Conservation (phyloP, 495 filamentous ascomycete genomes). For the Endocarpon pusillum region DNA sequence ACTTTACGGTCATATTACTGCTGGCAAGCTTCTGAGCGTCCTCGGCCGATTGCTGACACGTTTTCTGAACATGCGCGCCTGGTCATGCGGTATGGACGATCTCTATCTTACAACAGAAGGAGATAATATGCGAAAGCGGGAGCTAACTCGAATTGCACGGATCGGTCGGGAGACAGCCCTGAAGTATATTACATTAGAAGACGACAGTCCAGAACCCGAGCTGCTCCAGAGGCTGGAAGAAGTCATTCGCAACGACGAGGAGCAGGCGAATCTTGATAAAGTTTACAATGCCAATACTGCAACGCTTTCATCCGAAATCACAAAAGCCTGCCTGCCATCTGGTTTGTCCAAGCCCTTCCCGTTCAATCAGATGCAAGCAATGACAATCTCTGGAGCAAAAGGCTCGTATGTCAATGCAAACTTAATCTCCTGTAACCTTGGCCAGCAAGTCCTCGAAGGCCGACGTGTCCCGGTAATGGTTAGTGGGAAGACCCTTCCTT, state of each 20-base stretch:
- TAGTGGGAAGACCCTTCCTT: slow-evolving; percentile 89
- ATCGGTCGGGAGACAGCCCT: slow-evolving; percentile 71
- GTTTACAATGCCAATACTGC: slow-evolving; percentile 59
- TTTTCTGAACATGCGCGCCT: slow-evolving; percentile 80
- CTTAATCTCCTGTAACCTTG: slow-evolving; percentile 91
- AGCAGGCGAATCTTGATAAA: slow-evolving; percentile 73
- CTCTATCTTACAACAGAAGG: slow-evolving; percentile 69
- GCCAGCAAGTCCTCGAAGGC: slow-evolving; percentile 93
- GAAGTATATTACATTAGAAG: slow-evolving; percentile 80
- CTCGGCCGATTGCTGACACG: slow-evolving; percentile 79
- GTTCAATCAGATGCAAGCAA: slow-evolving; percentile 95
- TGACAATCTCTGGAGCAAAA: slow-evolving; percentile 96
- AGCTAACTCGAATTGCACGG: slow-evolving; percentile 45
- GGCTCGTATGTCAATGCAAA: slow-evolving; percentile 86
- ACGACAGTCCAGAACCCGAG: slow-evolving; percentile 45
- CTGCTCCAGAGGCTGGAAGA: slow-evolving; percentile 67
- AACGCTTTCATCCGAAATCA: slow-evolving; percentile 63
- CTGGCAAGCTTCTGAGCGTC: slow-evolving; percentile 73
- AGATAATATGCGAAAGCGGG: slow-evolving; percentile 51
- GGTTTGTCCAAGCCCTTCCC: slow-evolving; percentile 87
- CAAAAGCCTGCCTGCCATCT: slow-evolving; percentile 54
- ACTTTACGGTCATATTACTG: slow-evolving; percentile 71
- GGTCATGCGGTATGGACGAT: slow-evolving; percentile 96
- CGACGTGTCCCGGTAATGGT: slow-evolving; percentile 93
- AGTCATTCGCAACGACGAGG: slow-evolving; percentile 75